phyloP scores from a whole-genome alignment of 2,329 filamentous ascomycete species.

The Calonectria leucothoes region DNA sequence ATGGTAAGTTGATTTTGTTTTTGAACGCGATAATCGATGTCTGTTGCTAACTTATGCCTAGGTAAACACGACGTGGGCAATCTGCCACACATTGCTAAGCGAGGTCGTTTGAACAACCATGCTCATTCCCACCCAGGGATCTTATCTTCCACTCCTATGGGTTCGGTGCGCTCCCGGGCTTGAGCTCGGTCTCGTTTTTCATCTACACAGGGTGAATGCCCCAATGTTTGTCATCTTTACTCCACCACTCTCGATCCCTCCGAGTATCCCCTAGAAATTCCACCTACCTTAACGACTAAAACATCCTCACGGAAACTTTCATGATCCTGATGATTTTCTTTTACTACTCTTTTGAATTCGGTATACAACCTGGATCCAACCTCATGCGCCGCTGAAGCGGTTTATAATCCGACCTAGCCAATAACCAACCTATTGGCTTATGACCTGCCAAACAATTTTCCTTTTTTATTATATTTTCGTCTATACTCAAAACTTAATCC shows the following conservation, averaged over 20 bases:
- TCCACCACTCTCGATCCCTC: slow-evolving; percentile 17
- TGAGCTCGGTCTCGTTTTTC: slow-evolving; percentile 36
- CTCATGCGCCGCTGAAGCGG: slow-evolving; percentile 31
- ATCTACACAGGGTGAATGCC: slow-evolving; percentile 18
- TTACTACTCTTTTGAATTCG: slow-evolving; percentile 23
- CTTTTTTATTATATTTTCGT: slow-evolving; percentile 29
- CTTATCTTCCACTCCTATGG: slow-evolving; percentile 50
- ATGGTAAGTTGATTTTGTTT: slow-evolving; percentile 72
- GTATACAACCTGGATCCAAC: slow-evolving; percentile 29
- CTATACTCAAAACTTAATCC: slow-evolving; percentile 15
- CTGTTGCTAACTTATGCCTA: slow-evolving; percentile 49
- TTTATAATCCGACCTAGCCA: slow-evolving; percentile 37
- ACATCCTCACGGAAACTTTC: slow-evolving; percentile 43
- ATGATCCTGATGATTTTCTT: slow-evolving; percentile 46
- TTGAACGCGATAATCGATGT: not conserved
- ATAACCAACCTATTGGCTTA: slow-evolving; percentile 30
- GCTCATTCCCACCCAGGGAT: slow-evolving; percentile 51
- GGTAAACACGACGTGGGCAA: slow-evolving; percentile 81
- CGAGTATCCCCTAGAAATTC: slow-evolving; percentile 24
- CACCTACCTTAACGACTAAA: slow-evolving; percentile 38
- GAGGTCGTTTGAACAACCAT: slow-evolving; percentile 52
- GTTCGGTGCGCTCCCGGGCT: slow-evolving; percentile 50
- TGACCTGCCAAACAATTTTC: slow-evolving; percentile 33
- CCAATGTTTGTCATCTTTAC: slow-evolving; percentile 10
- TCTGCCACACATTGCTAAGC: slow-evolving; percentile 61